phyloP scores from a whole-genome alignment of 495 filamentous ascomycete genomes.

The Neurospora sp. region DNA sequence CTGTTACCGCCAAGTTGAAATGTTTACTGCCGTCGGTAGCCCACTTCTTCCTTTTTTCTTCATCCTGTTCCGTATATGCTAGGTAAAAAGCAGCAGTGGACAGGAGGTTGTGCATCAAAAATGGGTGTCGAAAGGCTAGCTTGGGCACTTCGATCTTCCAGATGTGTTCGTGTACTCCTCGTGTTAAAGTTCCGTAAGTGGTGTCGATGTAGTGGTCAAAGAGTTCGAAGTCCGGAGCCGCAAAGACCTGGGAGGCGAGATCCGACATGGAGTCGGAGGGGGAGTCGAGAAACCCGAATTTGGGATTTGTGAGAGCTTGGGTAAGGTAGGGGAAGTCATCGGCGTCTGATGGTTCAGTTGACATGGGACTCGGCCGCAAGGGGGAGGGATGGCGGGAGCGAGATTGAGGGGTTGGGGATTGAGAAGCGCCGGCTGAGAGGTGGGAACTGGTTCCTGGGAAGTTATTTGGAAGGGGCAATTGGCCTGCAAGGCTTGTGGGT shows the following conservation, averaged over 20 bases:
- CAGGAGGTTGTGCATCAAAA: slow-evolving; percentile 21
- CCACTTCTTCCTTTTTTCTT: slow-evolving; percentile 4
- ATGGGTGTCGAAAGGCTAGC: slow-evolving; percentile 13
- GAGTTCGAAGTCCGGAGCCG: slow-evolving; percentile 19
- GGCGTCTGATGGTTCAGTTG: not conserved
- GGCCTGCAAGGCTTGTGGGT: not conserved
- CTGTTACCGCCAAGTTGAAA: slow-evolving; percentile 15
- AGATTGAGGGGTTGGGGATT: not conserved
- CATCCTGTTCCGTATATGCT: slow-evolving; percentile 10
- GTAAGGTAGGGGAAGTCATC: slow-evolving; percentile 17
- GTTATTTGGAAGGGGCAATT: not conserved
- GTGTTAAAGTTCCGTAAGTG: slow-evolving; percentile 10
- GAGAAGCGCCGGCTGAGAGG: not conserved
- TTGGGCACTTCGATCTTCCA: slow-evolving; percentile 17
- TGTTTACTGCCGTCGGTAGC: slow-evolving; percentile 14
- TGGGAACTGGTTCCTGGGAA: not conserved
- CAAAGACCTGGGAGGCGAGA: not conserved
- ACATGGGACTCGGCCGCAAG: not conserved
- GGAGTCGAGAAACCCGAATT: not conserved
- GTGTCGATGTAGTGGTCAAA: slow-evolving; percentile 17
- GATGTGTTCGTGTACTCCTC: not conserved
- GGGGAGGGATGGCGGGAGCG: not conserved
- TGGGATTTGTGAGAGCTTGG: not conserved
- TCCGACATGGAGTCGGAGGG: not conserved
- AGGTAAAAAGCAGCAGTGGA: slow-evolving; percentile 19